Conservation (phyloP, 2,329 filamentous ascomycete genomes). For the Penicillium paneum region DNA sequence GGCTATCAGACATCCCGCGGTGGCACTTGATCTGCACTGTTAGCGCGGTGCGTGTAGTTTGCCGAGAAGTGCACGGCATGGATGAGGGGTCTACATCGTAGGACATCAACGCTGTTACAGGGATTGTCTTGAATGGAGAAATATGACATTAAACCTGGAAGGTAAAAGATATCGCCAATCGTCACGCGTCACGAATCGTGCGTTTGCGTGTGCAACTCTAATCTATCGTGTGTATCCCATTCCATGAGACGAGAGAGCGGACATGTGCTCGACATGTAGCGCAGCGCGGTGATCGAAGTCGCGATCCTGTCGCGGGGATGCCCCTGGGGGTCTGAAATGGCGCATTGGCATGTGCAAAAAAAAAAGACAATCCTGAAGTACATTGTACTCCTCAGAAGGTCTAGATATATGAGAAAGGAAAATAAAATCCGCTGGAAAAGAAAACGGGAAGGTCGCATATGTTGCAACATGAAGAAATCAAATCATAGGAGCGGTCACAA, state of each 20-base stretch:
- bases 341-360: not conserved
- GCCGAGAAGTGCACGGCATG: not conserved
- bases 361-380: not conserved
- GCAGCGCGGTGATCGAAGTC: constrained; percentile 20
- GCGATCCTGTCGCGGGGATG: constrained; percentile 15
- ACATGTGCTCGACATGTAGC: constrained; percentile 32
- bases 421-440: constrained; percentile 26
- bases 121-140: not conserved
- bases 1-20: not conserved
- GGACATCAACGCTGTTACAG: not conserved
- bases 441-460: not conserved
- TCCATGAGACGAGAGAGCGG: not conserved
- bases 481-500: constrained; percentile 33
- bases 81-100: not conserved
- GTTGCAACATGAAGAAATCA: constrained; percentile 10
- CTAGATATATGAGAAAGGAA: not conserved
- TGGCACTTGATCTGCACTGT: not conserved
- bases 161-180: not conserved
- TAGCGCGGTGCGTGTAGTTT: not conserved
- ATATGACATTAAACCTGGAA: not conserved
- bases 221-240: not conserved
- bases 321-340: not conserved
- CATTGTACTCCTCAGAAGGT: not conserved
- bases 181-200: not conserved
- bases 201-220: not conserved